Percentiles rank a stretch among this genome's conserved stretches.
phyloP scores from a whole-genome alignment of 2,329 filamentous ascomycete species.

The Capronia americana region DNA sequence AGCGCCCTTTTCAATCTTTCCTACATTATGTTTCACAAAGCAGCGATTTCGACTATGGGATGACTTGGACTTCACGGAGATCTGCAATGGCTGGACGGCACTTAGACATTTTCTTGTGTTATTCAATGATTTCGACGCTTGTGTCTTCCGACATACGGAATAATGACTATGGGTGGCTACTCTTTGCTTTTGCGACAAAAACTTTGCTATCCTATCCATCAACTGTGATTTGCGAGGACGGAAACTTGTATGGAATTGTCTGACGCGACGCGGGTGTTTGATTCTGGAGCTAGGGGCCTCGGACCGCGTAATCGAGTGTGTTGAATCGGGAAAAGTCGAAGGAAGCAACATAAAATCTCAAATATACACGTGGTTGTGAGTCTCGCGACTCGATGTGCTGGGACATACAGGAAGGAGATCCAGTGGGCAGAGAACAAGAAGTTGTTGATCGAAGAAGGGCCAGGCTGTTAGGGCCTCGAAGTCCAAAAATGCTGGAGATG shows the following conservation, averaged over 20 bases:
- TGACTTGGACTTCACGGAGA: background rate
- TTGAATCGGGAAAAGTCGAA: background rate
- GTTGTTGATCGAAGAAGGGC: background rate
- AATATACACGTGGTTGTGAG: conserved; percentile 7
- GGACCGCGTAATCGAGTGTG: background rate
- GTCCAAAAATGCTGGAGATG: background rate
- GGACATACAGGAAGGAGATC: background rate
- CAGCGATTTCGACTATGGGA: background rate
- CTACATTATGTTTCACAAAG: background rate
- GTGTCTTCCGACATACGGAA: conserved; percentile 7
- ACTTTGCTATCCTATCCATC: background rate
- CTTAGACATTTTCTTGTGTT: conserved; percentile 9
- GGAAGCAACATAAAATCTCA: conserved; percentile 10
- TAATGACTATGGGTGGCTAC: conserved; percentile 18
- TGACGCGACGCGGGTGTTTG: background rate
- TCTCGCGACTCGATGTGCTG: conserved; percentile 12
- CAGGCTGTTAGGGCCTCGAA: background rate
- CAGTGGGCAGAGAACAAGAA: background rate
- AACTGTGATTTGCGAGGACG: background rate
- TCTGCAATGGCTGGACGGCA: conserved; percentile 13
- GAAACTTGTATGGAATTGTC: background rate
- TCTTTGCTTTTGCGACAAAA: conserved; percentile 8
- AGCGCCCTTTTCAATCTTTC: background rate
- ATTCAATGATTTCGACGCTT: conserved; percentile 19
- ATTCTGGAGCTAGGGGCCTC: background rate